These are phyloP conservation scores for Monosporascus sp. DNA, from an alignment of 2,329 filamentous ascomycete species.

Conservation along the genomic window DNA sequence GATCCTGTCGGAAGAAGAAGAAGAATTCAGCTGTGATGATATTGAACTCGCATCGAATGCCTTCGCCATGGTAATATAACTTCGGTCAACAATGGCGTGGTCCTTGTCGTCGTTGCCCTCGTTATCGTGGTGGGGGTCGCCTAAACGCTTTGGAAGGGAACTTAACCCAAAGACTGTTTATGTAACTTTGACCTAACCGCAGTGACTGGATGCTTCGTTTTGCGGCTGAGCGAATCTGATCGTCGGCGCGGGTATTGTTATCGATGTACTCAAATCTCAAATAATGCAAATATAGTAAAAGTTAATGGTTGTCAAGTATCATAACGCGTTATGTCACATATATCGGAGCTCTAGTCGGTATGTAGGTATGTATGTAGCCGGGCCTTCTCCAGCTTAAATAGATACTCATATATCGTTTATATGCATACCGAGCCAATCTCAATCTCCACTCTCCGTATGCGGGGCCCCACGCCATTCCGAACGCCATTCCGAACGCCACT, in stretches of 20 bases:
- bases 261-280: too few relatives aligned
- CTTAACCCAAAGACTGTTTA: background rate
- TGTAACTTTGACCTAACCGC: background rate
- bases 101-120: background rate
- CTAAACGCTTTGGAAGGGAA: background rate
- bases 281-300: too few relatives aligned
- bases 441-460: too few relatives aligned
- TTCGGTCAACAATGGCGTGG: background rate
- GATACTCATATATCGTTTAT: too few relatives aligned
- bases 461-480: too few relatives aligned
- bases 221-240: background rate
- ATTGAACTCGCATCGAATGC: conserved; percentile 19
- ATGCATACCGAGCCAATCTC: too few relatives aligned
- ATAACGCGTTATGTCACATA: background rate
- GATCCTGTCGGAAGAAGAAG: conserved; percentile 44
- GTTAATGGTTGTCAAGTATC: background rate
- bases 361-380: background rate
- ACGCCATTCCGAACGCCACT: too few relatives aligned
- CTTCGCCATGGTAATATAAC: conserved; percentile 13
- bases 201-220: background rate
- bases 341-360: background rate
- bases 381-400: background rate
- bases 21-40: conserved; percentile 36
- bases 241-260: background rate
- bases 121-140: background rate